Evolutionary conservation across 441 rosid species (phyloP), one percentile per base, ranked within the genome.

Genomic region (Dalechampia spathulata): DNA sequence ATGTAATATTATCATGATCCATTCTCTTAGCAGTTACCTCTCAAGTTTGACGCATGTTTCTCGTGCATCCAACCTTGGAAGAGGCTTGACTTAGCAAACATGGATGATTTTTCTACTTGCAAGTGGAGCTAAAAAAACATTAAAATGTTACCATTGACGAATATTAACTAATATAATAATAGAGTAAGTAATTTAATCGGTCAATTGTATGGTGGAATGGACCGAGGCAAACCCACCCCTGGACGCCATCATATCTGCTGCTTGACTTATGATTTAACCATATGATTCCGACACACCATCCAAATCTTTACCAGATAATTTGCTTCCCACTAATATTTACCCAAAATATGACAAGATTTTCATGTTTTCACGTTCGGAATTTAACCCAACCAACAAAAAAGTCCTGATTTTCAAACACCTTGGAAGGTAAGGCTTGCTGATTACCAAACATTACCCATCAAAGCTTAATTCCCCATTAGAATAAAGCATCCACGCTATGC

Each of bases 381-480:
- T 30, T 38, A 46, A 12, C 40, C 60, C 70, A 71, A 71, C 74
- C 68, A 65, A 68, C 74, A 7, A 45, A 6, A 37, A 15, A 41
- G 37, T 57, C 16, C 50, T 52, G 54, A 43, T 64, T 56, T 65
- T 45, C 27, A 1, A 38, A 45, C 49, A 57, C 43, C 70, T 32
- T 23, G 17, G 36, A 40, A 20, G 39, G 36, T 45, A 55, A 68
- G 59, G 17, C 59, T 44, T 65, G 7, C 5, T 17, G 76, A 49
- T 60, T 55, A 62, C 72, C 76, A 75, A 68, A 64, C 61, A 3
- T 2, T 4, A 36, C 55, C 45, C 57, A 45, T 32, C 15, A 17
- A 2, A 0, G 1, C 2, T 8, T 38, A 3, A 30, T 30, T 8
- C 8, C 8, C 5, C 8, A 30, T 4, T 30, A n/a, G n/a, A n/a